phyloP scores from a whole-genome alignment of 805 yeast genomes.

The Candida maesae region DNA sequence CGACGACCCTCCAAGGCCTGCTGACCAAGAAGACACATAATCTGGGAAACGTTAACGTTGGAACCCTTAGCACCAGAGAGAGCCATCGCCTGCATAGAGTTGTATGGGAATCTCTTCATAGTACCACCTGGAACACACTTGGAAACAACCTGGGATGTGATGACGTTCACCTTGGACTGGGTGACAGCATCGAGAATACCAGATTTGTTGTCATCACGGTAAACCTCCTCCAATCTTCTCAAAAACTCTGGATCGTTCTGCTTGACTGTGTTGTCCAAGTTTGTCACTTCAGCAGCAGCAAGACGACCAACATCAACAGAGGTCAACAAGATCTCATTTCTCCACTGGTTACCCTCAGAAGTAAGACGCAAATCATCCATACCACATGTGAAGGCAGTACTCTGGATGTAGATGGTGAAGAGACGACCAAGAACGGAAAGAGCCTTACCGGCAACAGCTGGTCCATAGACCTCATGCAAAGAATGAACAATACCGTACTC shows the following conservation, averaged over 20 bases:
- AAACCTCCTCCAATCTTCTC: conserved; percentile 87
- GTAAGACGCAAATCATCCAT: conserved; percentile 98
- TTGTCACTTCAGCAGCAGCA: conserved; percentile 94
- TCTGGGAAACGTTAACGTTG: conserved; percentile 96
- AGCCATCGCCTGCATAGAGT: conserved; percentile 99
- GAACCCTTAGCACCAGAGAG: conserved; percentile 99
- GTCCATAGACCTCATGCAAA: conserved; percentile 92
- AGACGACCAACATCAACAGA: conserved; percentile 80
- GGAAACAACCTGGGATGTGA: conserved; percentile 92
- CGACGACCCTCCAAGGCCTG: conserved; percentile 99
- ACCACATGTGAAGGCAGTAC: conserved; percentile 97
- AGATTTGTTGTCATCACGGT: conserved; percentile 87
- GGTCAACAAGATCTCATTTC: conserved; percentile 74
- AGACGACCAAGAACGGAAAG: conserved; percentile 91
- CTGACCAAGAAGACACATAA: conserved; percentile 98
- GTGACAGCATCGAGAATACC: conserved; percentile 95
- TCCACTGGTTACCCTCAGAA: conserved; percentile 84
- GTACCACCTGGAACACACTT: conserved; percentile 96
- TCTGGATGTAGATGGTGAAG: conserved; percentile 89
- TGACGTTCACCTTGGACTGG: conserved; percentile 84
- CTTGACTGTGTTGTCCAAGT: conserved; percentile 50
- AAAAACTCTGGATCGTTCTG: conserved; percentile 71
- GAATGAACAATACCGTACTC: conserved; percentile 97
- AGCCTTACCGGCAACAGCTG: conserved; percentile 83
- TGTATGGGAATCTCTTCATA: conserved; percentile 90